These are phyloP conservation scores for Cnidoscolus chayamansa DNA, from an alignment of 441 rosid genomes.

Conservation along the genomic window DNA sequence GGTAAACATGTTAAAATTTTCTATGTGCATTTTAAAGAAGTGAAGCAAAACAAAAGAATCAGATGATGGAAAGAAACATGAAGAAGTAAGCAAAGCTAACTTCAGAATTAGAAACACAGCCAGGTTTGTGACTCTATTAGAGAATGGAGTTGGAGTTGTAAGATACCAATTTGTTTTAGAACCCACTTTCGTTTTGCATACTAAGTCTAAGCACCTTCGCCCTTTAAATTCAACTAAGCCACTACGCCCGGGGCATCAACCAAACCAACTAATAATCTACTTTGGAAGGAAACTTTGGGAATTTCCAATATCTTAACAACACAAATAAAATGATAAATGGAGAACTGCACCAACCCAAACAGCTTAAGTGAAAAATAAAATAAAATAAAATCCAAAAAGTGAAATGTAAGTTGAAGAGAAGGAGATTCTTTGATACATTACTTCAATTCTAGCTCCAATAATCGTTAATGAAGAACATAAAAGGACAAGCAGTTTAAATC, in stretches of 20 bases:
- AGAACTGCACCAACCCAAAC: no score
- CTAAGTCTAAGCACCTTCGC: background rate
- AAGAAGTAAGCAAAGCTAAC: background rate
- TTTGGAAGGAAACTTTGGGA: background rate
- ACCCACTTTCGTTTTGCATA: background rate
- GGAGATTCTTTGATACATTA: background rate
- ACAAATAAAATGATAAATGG: background rate
- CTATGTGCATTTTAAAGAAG: no score
- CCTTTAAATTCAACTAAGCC: constrained; percentile 3
- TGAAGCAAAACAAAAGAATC: no score
- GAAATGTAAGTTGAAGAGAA: constrained; percentile 5
- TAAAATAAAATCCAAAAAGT: no score
- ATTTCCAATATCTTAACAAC: background rate
- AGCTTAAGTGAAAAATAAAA: no score
- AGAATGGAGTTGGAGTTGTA: background rate
- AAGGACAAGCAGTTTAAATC: background rate
- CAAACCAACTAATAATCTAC: background rate
- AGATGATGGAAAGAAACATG: no score
- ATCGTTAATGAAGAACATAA: background rate
- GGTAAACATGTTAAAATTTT: background rate
- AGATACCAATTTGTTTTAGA: background rate
- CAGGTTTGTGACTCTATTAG: background rate
- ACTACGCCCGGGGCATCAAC: background rate
- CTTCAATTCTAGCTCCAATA: background rate
- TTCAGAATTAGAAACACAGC: background rate